Evolutionary conservation across 306 rosid species (phyloP), one percentile per base, ranked within the genome.

Genomic region (Gynostemma pentaphyllum): DNA sequence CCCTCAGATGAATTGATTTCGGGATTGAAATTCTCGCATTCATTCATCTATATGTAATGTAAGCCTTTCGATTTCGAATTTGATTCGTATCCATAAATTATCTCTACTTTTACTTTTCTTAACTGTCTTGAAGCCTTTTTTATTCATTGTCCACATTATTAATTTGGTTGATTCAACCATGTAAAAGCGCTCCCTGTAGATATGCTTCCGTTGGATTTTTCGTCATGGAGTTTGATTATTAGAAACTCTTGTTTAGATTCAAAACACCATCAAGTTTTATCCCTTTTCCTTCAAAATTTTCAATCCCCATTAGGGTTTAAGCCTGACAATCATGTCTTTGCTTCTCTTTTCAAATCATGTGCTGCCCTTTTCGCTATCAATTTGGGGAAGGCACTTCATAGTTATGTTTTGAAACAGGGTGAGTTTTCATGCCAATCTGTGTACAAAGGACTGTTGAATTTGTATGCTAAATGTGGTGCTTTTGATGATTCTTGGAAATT

Each of bases 381-480:
- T 11, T 75, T 79, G 30, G 97, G 97, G 62, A 83, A 67, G 70
- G 26, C 82, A 45, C 70, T 91, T 62, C 97, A 91, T 62, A 63
- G 92, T 59, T 79, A 64, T 76, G 55, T 69, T 74, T 67, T 82
- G 63, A 91, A 87, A 76, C 81, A 73, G 62, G 97, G 96, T 45
- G 81, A 80, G 74, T 70, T 67, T 47, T 68, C 83, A 61, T 91
- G 92, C 73, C 82, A 72, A 50, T 70, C 74, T 68, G 78, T 79
- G 12, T 80, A 81, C 23, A 91, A 87, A 80, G 92, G 85, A 7
- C 73, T 87, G 70, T 85, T 91, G 68, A 91, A 91, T 79, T 70
- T 87, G 91, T 91, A 85, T 56, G 92, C 96, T 39, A 87, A 87
- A 78, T 85, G 86, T 41, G 86, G 86, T 29, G 71, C 62, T 64